Evolutionary conservation across 2,329 filamentous ascomycete genomes (phyloP).

Genomic region (Periconia digitata): DNA sequence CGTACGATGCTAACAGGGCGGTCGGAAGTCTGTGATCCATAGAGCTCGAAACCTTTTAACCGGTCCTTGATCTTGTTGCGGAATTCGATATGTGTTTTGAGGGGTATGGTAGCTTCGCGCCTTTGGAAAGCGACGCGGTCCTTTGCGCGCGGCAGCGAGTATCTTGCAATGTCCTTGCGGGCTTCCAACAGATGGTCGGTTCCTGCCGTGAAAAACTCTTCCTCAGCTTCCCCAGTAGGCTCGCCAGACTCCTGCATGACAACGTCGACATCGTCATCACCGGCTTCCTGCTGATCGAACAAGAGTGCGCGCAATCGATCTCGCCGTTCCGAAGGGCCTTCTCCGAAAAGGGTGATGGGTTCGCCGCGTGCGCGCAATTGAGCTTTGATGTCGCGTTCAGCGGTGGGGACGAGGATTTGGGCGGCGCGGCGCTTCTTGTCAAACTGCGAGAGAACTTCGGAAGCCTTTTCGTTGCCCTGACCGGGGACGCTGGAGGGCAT

Average conservation of each 20-base stretch:
- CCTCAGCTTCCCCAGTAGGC: constrained; percentile 59
- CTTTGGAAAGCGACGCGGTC: constrained; percentile 75
- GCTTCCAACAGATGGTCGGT: constrained; percentile 72
- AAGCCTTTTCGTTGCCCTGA: constrained; percentile 77
- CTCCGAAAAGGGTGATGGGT: constrained; percentile 91
- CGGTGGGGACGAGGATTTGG: constrained; percentile 88
- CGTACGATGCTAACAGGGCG: constrained; percentile 88
- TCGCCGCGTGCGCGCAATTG: constrained; percentile 85
- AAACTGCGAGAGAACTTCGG: constrained; percentile 83
- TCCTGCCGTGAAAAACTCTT: constrained; percentile 94
- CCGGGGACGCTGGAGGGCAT: constrained; percentile 67
- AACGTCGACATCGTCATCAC: constrained; percentile 54
- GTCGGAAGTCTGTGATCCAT: constrained; percentile 90
- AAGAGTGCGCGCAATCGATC: constrained; percentile 83
- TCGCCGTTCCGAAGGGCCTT: constrained; percentile 81
- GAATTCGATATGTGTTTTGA: constrained; percentile 90
- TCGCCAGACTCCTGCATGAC: constrained; percentile 55
- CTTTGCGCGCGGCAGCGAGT: constrained; percentile 80
- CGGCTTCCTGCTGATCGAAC: constrained; percentile 69
- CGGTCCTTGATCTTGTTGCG: constrained; percentile 85
- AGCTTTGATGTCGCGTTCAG: constrained; percentile 82
- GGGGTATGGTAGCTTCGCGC: constrained; percentile 76
- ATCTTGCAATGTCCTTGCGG: constrained; percentile 76
- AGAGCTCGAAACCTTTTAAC: constrained; percentile 81
- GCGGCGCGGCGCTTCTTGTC: constrained; percentile 87